Evolutionary conservation across 305 asterid species (phyloP).

Genomic region (Fraxinus ornus): DNA sequence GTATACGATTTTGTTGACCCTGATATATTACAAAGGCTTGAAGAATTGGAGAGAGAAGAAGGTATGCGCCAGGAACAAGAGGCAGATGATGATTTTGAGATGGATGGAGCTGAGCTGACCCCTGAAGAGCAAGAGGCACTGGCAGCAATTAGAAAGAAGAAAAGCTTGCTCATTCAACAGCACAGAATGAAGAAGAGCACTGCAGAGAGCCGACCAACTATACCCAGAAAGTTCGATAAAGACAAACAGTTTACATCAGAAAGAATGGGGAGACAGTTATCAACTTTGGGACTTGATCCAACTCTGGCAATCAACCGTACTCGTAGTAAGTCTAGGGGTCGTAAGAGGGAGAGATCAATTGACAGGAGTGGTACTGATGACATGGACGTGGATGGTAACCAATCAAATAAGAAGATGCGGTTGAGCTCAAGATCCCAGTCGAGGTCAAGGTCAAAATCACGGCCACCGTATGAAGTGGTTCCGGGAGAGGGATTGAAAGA

Average conservation of each 20-base stretch:
- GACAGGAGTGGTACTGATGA: constrained; percentile 38
- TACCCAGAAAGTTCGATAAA: constrained; percentile 81
- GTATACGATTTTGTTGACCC: constrained; percentile 89
- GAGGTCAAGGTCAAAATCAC: constrained; percentile 51
- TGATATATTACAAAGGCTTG: constrained; percentile 53
- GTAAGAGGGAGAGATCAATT: constrained; percentile 80
- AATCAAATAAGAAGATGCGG: constrained; percentile 64
- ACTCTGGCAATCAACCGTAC: constrained; percentile 61
- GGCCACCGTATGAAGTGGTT: constrained; percentile 64
- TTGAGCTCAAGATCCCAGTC: constrained; percentile 51
- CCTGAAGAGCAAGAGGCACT: constrained; percentile 72
- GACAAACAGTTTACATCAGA: constrained; percentile 55
- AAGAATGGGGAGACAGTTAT: constrained; percentile 88
- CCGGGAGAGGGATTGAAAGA: constrained; percentile 93
- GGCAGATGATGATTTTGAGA: constrained; percentile 66
- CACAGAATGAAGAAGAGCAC: constrained; percentile 87
- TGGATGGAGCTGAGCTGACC: constrained; percentile 76
- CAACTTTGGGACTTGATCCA: constrained; percentile 76
- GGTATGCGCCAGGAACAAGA: too few species aligned
- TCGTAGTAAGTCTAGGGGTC: constrained; percentile 76
- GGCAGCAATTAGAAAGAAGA: constrained; percentile 76
- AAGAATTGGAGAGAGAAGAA: too few species aligned
- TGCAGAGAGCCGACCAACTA: constrained; percentile 77
- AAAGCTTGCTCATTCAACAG: constrained; percentile 65
- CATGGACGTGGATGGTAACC: constrained; percentile 73